These are phyloP conservation scores for Daldinia bambusicola DNA, from an alignment of 495 filamentous ascomycete species.

Conservation along the genomic window DNA sequence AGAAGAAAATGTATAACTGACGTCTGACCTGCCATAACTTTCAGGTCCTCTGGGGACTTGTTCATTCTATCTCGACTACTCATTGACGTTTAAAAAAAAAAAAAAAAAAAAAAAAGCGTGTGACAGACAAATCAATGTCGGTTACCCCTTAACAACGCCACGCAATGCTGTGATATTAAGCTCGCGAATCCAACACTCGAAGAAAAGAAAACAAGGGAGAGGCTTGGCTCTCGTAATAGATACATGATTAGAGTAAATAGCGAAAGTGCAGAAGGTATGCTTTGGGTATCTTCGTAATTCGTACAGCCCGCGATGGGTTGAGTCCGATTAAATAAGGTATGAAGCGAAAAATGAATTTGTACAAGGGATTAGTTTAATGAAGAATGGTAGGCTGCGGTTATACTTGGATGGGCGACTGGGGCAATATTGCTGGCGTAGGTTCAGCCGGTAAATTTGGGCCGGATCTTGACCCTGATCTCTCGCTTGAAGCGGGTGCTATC, in stretches of 20 bases:
- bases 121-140: slow-evolving; percentile 20
- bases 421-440: slow-evolving; percentile 29
- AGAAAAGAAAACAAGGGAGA: slow-evolving; percentile 17
- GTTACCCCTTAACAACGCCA: slow-evolving; percentile 31
- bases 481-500: slow-evolving; percentile 55
- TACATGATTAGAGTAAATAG: slow-evolving; percentile 49
- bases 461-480: slow-evolving; percentile 44
- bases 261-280: slow-evolving; percentile 37
- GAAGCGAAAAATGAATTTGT: slow-evolving; percentile 35
- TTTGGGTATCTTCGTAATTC: slow-evolving; percentile 46
- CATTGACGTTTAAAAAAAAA: background rate
- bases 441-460: slow-evolving; percentile 34
- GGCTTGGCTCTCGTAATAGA: slow-evolving; percentile 34
- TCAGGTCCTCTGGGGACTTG: slow-evolving; percentile 17
- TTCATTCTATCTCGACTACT: slow-evolving; percentile 12
- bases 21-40: slow-evolving; percentile 17
- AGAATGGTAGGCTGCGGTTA: background rate
- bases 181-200: slow-evolving; percentile 15
- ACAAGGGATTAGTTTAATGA: slow-evolving; percentile 16
- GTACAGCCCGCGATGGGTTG: slow-evolving; percentile 36
- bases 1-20: slow-evolving; percentile 25
- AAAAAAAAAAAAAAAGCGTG: background rate
- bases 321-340: slow-evolving; percentile 37
- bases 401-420: slow-evolving; percentile 19
- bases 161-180: slow-evolving; percentile 32